Evolutionary conservation across 2,329 filamentous ascomycete genomes (phyloP).

Genomic region (Diaporthe citrichinensis): DNA sequence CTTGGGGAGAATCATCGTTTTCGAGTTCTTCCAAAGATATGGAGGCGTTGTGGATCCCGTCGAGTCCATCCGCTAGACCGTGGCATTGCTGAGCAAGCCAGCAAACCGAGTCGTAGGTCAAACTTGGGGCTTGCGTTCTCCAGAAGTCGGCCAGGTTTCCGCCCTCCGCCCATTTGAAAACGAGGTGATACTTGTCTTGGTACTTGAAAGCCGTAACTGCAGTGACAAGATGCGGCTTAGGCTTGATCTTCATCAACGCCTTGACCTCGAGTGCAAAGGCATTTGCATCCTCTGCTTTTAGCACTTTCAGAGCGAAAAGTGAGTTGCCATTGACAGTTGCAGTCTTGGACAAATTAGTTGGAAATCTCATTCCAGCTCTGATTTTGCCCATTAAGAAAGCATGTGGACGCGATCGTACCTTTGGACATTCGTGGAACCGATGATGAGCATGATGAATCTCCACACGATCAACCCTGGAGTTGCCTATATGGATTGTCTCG

Average conservation of each 20-base stretch:
- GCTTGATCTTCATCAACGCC: constrained; percentile 3
- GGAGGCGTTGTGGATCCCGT: background rate
- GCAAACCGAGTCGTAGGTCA: background rate
- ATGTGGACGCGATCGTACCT: background rate
- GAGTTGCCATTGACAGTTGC: background rate
- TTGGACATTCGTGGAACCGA: background rate
- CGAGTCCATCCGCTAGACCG: background rate
- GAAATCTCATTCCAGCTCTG: too few species aligned
- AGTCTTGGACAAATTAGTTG: background rate
- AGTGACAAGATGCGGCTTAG: background rate
- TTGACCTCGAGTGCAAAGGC: background rate
- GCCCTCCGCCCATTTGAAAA: background rate
- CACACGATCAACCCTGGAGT: constrained; percentile 6
- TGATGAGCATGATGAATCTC: constrained; percentile 15
- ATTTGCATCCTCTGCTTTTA: background rate
- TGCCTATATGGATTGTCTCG: background rate
- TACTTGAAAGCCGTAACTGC: constrained; percentile 14
- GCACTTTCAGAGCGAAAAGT: background rate
- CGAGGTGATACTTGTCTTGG: background rate
- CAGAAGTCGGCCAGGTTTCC: background rate
- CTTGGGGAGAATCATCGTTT: background rate
- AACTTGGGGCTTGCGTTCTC: background rate
- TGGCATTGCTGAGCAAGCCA: constrained; percentile 15
- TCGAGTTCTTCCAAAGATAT: background rate
- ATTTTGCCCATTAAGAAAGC: too few species aligned